A percentile compares a stretch with the other conserved stretches of the same genome.
Evolutionary conservation across 1,284 basidiomycete genomes (phyloP).

Genomic region (Peniophora sp.): DNA sequence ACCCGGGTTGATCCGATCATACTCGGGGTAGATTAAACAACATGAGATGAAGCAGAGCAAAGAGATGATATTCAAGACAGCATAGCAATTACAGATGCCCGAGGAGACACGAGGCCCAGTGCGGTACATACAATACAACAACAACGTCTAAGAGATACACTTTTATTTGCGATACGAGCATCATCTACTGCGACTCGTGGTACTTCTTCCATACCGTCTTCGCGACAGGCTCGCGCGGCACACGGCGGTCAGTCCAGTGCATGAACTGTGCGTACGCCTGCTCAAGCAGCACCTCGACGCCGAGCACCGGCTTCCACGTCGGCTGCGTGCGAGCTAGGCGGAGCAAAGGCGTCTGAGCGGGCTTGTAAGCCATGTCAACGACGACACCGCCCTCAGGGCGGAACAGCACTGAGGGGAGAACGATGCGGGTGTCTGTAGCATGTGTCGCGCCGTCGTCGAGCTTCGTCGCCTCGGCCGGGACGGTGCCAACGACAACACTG

Average conservation of each 20-base stretch:
- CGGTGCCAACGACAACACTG: conserved; percentile 76
- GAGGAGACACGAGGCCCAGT: too few relatives aligned
- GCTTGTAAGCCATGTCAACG: conserved; percentile 91
- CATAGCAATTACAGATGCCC: too few relatives aligned
- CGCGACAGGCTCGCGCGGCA: conserved; percentile 40
- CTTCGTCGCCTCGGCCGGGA: conserved; percentile 69
- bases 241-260: conserved; percentile 68
- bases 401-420: conserved; percentile 53
- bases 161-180: too few relatives aligned
- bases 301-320: conserved; percentile 68
- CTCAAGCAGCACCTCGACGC: conserved; percentile 79
- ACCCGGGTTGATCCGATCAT: too few relatives aligned
- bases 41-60: too few relatives aligned
- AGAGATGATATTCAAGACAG: too few relatives aligned
- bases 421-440: conserved; percentile 30
- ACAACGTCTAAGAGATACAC: too few relatives aligned
- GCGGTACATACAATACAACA: too few relatives aligned
- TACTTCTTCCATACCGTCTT: conserved; percentile 45
- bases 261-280: conserved; percentile 84
- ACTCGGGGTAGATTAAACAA: too few relatives aligned
- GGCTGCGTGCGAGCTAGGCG: conserved; percentile 39
- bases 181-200: neutral
- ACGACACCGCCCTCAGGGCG: conserved; percentile 51
- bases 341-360: conserved; percentile 66
- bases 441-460: conserved; percentile 21